Evolutionary conservation across 2,329 filamentous ascomycete genomes (phyloP).

Genomic region (Thyridium curvatum): DNA sequence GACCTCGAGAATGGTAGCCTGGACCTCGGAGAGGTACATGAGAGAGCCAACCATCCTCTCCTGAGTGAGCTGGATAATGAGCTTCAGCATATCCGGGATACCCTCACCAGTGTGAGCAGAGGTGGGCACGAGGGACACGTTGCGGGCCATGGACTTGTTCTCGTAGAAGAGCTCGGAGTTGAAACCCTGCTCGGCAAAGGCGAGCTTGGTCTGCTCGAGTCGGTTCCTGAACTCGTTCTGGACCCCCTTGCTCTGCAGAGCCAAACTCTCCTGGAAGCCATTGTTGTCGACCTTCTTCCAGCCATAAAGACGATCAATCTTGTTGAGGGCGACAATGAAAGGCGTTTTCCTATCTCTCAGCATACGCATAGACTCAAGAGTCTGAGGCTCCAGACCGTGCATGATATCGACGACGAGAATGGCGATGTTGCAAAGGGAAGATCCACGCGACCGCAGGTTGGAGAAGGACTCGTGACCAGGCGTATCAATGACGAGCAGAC

Average conservation of each 20-base stretch:
- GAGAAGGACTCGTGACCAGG: constrained; percentile 99
- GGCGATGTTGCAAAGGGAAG: constrained; percentile 97
- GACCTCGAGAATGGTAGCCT: constrained; percentile 96
- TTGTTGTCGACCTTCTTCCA: constrained; percentile 99
- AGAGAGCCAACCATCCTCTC: constrained; percentile 95
- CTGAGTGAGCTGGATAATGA: constrained; percentile 86
- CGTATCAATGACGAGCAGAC: constrained; percentile 94
- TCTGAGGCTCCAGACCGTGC: constrained; percentile 97
- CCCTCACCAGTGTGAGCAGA: constrained; percentile 98
- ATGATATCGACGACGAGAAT: constrained; percentile 99
- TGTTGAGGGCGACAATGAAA: constrained; percentile 98
- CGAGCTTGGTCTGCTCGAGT: constrained; percentile 84
- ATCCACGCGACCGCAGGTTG: constrained; percentile 92
- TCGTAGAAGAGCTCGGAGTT: constrained; percentile 96
- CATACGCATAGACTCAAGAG: constrained; percentile 92
- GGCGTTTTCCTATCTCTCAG: constrained; percentile 91
- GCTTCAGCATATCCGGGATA: constrained; percentile 97
- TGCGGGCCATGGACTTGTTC: constrained; percentile 94
- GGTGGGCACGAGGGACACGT: constrained; percentile 93
- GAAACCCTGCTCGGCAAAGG: constrained; percentile 94
- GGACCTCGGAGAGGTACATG: constrained; percentile 97
- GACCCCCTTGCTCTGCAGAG: constrained; percentile 84
- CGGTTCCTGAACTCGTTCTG: constrained; percentile 92
- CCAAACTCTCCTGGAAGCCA: constrained; percentile 88
- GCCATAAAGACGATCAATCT: constrained; percentile 97